Evolutionary conservation across 352 stramenopile genomes (phyloP).

Genomic region (Albugo laibachii): DNA sequence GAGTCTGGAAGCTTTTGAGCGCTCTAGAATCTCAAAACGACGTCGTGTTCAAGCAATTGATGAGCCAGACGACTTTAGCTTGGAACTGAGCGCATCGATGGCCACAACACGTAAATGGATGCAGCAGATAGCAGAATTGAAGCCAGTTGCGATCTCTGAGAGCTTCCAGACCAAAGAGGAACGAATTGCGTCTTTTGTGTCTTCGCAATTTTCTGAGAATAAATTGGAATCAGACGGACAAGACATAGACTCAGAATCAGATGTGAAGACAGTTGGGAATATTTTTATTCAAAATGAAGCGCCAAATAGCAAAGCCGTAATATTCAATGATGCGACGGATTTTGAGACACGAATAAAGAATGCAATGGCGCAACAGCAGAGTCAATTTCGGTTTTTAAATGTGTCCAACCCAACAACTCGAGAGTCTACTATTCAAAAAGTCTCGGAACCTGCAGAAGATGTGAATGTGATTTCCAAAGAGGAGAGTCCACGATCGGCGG

Average conservation of each 20-base stretch:
- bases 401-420: slow-evolving; percentile 1
- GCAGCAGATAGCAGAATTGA: slow-evolving; percentile 13
- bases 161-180: slow-evolving; percentile 18
- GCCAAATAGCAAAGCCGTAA: slow-evolving; percentile 21
- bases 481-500: slow-evolving; percentile 16
- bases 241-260: slow-evolving; percentile 7
- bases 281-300: slow-evolving; percentile 12
- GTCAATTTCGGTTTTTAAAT: slow-evolving; percentile 12
- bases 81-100: slow-evolving; percentile 59
- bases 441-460: slow-evolving; percentile 10
- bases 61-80: slow-evolving; percentile 24
- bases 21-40: slow-evolving; percentile 15
- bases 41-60: slow-evolving; percentile 14
- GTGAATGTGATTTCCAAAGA: slow-evolving; percentile 10
- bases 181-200: slow-evolving; percentile 34
- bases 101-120: slow-evolving; percentile 36
- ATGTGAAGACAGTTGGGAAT: slow-evolving; percentile 21
- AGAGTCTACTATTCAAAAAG: slow-evolving; percentile 1
- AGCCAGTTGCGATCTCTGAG: neutral
- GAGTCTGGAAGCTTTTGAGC: neutral
- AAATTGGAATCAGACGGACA: slow-evolving; percentile 8
- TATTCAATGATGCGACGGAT: slow-evolving; percentile 74
- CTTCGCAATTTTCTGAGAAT: slow-evolving; percentile 14
- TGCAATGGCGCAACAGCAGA: slow-evolving; percentile 48
- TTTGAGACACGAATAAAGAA: slow-evolving; percentile 58